Base-by-base conservation (phyloP, 2,329 filamentous ascomycete genomes). In the Botryosphaeria agaves region DNA sequence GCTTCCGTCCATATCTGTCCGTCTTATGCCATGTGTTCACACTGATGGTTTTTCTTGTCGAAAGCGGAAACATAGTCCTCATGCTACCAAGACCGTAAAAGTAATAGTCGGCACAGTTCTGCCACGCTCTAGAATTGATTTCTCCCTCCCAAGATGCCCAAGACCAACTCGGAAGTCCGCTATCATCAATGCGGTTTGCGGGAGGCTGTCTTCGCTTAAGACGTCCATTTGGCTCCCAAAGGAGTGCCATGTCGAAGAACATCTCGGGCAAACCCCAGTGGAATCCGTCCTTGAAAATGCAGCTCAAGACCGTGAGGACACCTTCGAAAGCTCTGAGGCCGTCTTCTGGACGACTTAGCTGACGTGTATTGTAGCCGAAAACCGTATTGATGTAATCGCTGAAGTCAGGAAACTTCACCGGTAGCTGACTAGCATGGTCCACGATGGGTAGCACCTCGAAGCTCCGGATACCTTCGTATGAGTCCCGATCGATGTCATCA, bases 241-340 rank as follows among this genome's bases (percentile, higher is more conserved):
- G 19, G 7, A 42, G 26, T 2, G 34, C 34, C 8, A 15, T 16
- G 16, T 40, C 38, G 26, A 40, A 42, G 24, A 36, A 37, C 21
- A 36, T 36, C 14, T 33, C 29, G 2, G 40, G 40, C 2, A 42
- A 26, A 1, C 37, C 40, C 21, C 17, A 38, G 2, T 37, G 18
- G 20, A 42, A 41, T 5, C 39, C 40, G 5, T 34, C 38, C 7
- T 12, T n/a, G n/a, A 41, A 41, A 3, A 32, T 26, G 5, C 24
- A 18, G 19, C 19, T 21, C 14, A 29, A 16, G 7, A 15, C 7
- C 8, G n/a, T 14, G 6, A 11, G 7, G 27, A 29, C 16, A 6
- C 27, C 27, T 7, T 6, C 27, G 14, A 29, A 29, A 14, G 27
- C 27, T n/a, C n/a, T 29, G 14, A 29, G 18, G 14, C 14, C 16